Base-by-base conservation (phyloP, 768 basidiomycete species). In the Strobilomyces echinocephalus region DNA sequence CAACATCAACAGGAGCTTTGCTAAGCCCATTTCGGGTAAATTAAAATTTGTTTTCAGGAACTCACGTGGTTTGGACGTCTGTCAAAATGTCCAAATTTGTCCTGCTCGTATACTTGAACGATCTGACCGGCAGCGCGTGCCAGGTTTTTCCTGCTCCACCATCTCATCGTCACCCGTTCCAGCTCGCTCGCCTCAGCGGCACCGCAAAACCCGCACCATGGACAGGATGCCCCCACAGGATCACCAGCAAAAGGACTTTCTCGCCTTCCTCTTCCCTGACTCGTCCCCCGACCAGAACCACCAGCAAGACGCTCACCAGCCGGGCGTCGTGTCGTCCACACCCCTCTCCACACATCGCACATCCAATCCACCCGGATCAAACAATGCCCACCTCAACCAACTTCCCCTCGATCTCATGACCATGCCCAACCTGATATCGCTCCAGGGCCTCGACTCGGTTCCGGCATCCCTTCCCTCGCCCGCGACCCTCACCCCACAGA, bases 391-490 rank as follows among this genome's bases (percentile, higher is more conserved):
- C 30, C 63, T 61, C 52, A 58, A 48, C 50, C 70, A 59, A 34
- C 65, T 56, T 6, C 79, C 78, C 52, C 73, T 83, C 69, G 82
- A 79, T 62, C 69, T 85, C 47, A 63, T 65, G 53, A 51, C 63
- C 55, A 60, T 66, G 64, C 72, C 74, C 30, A 80, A 78, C 61
- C 60, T 84, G 40, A 77, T 84, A 66, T 73, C 77, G 33, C 71
- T 79, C 64, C 79, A 78, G 54, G 74, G 69, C 39, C 61, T 77
- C 28, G 79, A 76, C 41, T 12, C 65, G 1, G 8, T 54, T 2
- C 26, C 55, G 14, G 9, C 61, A 0, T 14, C 55, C 0, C 46
- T 60, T 14, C 52, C 67, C 16, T 53, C 68, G 46, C 53, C 60
- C 8, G 45, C 69, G 1, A 42, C 63, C 2, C 57, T 65, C 54